Evolutionary conservation across 2,329 filamentous ascomycete species (phyloP), one percentile per base, ranked within the genome.

Genomic region (Trichoderma guizhouense): DNA sequence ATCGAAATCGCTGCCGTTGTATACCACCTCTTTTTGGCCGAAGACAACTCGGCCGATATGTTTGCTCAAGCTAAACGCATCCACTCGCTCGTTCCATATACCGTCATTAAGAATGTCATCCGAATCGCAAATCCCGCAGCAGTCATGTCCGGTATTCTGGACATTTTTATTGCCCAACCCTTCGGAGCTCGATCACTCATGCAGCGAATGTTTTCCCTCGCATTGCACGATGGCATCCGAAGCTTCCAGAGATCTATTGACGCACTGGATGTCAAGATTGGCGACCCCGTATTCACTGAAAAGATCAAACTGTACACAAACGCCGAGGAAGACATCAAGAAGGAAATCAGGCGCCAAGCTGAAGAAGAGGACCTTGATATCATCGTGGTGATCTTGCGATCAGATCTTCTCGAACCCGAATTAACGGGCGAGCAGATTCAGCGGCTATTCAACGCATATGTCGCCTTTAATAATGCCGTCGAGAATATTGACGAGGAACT

Each of bases 1-100:
- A 99, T 99, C 78, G 96, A 99, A 83, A 91, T 99, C 63, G 96
- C 96, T 28, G 96, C 96, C 53, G 98, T 96, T 26, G 90, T 98
- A 72, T 99, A 99, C 79, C 96, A 99, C 81, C 86, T 99, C 39
- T 99, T 99, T 86, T 87, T 99, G 58, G 96, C 96, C 7, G 96
- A 99, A 81, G 96, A 99, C 83, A 99, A 99, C 81, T 98, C 95
- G 0, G 95, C 96, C 1, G 96, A 99, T 79, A 83, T 99, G 34
- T 98, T 98, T 80, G 94, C 94, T 0, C 96, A 99, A 81, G 91
- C 93, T 5, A 97, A 95, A 83, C 90, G 93, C 73, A 98, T 98
- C 67, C 96, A 99, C 80, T 97, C 95, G 0, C 88, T 98, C 71
- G 92, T 99, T 58, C 96, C 96, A 0, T 99, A 99, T 79, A 92